Base-by-base conservation (phyloP, 2,329 filamentous ascomycete genomes). In the Nannizziopsis arthrosporioides region DNA sequence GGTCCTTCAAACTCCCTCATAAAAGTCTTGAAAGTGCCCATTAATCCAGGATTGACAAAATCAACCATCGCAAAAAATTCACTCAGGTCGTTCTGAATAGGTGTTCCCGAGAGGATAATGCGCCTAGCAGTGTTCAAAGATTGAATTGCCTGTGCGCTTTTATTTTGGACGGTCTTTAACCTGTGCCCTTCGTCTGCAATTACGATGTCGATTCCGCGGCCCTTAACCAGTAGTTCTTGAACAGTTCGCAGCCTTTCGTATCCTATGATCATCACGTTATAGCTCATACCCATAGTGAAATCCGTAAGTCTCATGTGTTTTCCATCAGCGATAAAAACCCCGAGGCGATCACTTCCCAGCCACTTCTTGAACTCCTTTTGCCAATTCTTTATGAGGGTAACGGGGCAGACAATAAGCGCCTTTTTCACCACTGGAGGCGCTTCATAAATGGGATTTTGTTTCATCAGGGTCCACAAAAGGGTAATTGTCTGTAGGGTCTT, bases 401-500 rank as follows among this genome's bases (percentile, higher is more conserved):
- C 82, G 0, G 82, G 82, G 54, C 82, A 85, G 1, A 85, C 81
- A 51, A 86, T 81, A 42, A 86, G 65, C 0, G 81, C 82, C 58
- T 85, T 85, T 54, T 76, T 82, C 41, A 85, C 73, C 0, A 84
- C 75, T 1, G 80, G 77, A 1, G 66, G 56, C 22, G 68, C 72
- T 35, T 75, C 75, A 54, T 78, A 70, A 5, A 84, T 70, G 0
- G 81, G 81, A 57, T 81, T 84, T 57, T 85, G 82, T 61, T 84
- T 85, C 52, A 85, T 64, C 31, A 85, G 62, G 1, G 82, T 85
- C 82, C 82, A 85, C 10, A 85, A 59, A 40, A 85, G 63, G 2
- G 82, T 70, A 57, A 86, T 85, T 0, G 82, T 85, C 57, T 85
- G 82, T 31, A 85, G 60, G 0, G 82, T 85, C 64, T 86, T 86